These are phyloP conservation scores for Phytophthora idaei DNA, from an alignment of 352 stramenopile species.

Conservation along the genomic window DNA sequence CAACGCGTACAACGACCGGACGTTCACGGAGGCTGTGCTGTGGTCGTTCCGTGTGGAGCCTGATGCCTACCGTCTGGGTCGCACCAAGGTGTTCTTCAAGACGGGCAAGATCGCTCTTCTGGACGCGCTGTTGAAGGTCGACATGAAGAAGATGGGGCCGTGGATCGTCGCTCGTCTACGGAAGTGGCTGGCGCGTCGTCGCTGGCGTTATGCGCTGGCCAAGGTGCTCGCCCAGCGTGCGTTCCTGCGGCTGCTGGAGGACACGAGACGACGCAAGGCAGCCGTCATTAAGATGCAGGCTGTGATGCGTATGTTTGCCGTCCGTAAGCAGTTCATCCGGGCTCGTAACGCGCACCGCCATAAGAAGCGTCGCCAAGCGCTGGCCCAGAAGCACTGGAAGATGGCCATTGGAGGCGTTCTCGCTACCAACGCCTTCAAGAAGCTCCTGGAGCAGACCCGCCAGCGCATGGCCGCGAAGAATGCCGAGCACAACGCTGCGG, in stretches of 20 bases:
- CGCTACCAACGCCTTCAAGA: conserved; percentile 74
- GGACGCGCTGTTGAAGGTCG: conserved; percentile 86
- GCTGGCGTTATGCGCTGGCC: conserved; percentile 84
- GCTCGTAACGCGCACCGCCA: conserved; percentile 73
- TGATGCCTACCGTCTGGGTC: conserved; percentile 87
- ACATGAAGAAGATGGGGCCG: conserved; percentile 91
- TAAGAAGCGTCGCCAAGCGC: conserved; percentile 61
- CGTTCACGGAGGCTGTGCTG: conserved; percentile 88
- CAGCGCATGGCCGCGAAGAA: conserved; percentile 50
- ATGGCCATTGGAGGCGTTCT: conserved; percentile 67
- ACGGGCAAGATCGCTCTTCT: conserved; percentile 91
- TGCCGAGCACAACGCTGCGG: conserved; percentile 54
- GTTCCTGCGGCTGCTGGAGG: conserved; percentile 83
- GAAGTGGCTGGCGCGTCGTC: conserved; percentile 85
- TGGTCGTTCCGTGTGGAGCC: conserved; percentile 91
- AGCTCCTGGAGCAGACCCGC: conserved; percentile 57
- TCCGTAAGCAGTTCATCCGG: conserved; percentile 85
- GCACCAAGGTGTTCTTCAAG: conserved; percentile 93
- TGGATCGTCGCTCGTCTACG: conserved; percentile 85
- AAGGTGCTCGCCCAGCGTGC: conserved; percentile 86
- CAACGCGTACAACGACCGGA: conserved; percentile 79
- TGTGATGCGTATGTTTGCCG: conserved; percentile 85
- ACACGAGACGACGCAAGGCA: conserved; percentile 73
- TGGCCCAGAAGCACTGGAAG: conserved; percentile 77
- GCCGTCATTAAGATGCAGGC: conserved; percentile 86